Evolutionary conservation across 163 green algal genomes (phyloP), one percentile per base, ranked within the genome.

Genomic region (Trebouxiophyceae sp.): DNA sequence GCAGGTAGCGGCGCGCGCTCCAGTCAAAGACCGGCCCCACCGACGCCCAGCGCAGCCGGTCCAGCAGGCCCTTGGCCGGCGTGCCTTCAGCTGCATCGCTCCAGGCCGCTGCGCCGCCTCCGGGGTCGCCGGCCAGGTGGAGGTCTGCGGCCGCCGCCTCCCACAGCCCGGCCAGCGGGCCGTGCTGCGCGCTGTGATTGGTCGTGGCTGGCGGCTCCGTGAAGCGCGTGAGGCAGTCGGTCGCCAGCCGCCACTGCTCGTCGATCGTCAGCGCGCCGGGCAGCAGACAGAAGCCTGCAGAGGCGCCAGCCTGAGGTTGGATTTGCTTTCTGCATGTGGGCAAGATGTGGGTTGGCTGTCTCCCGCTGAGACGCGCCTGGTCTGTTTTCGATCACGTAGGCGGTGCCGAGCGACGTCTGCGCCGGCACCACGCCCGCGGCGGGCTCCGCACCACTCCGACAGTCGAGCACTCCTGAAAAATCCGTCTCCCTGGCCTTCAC

Each of bases 1-100:
- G 62, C n/a, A 88, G 72, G 68, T 97, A 97, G 33, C 45, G 20
- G 5, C 89, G 73, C 26, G 45, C 23, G 19, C 80, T 86, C 91
- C 91, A 97, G 63, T 97, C 71, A 54, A 86, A 97, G 4, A 81
- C 78, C n/a, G 89, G 78, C 0, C 91, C 91, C 22, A 97, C 63
- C 0, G 88, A 87, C 4, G 74, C 80, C 91, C 91, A 97, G 7
- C 91, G 80, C 62, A 97, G 78, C 77, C 85, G 86, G 6, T 71
- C 70, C 59, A 97, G 68, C 68, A 97, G 69, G 39, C 59, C 26
- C 6, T 16, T 8, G 8, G 39, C 39, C 39, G 39, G 16, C 39
- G 16, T 27, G 30, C 58, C 30, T 0, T 50, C 5, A 31, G 28
- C 34, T 39, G 39, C 33, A 27, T 23, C 30, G 16, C 55, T 22